Conservation (phyloP, 2,329 filamentous ascomycete genomes). For the Venturia aucupariae region DNA sequence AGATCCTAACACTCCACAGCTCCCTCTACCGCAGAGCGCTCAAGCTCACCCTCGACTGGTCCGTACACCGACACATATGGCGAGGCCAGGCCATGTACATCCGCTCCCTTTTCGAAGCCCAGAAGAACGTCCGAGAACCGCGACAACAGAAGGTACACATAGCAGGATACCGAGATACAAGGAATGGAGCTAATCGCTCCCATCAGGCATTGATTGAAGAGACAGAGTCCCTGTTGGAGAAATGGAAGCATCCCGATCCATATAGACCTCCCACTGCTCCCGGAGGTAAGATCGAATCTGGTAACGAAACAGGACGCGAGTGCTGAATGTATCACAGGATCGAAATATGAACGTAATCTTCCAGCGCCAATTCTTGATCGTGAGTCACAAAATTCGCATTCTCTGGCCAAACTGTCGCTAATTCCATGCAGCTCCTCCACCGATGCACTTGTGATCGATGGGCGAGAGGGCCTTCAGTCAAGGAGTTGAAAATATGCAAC, state of each 20-base stretch:
- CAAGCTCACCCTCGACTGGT: slow-evolving; percentile 92
- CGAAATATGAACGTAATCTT: slow-evolving; percentile 92
- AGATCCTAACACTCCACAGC: slow-evolving; percentile 30
- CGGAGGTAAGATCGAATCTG: slow-evolving; percentile 55
- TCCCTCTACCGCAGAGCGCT: slow-evolving; percentile 83
- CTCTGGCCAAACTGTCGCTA: slow-evolving; percentile 17
- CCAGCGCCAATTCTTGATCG: slow-evolving; percentile 70
- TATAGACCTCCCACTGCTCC: slow-evolving; percentile 84
- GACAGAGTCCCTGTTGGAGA: slow-evolving; percentile 77
- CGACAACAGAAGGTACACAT: slow-evolving; percentile 69
- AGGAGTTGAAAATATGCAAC: not conserved
- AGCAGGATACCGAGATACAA: not conserved
- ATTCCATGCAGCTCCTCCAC: slow-evolving; percentile 14
- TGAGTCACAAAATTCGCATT: slow-evolving; percentile 44
- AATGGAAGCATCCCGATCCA: slow-evolving; percentile 97
- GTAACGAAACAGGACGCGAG: slow-evolving; percentile 14
- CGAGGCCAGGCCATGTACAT: slow-evolving; percentile 95
- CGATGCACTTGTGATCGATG: slow-evolving; percentile 14
- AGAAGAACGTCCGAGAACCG: slow-evolving; percentile 73
- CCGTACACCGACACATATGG: slow-evolving; percentile 87
- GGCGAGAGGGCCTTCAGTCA: not conserved
- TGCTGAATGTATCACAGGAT: slow-evolving; percentile 46
- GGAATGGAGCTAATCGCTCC: slow-evolving; percentile 3
- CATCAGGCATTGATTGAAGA: slow-evolving; percentile 70
- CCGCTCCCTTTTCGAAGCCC: slow-evolving; percentile 87